Base-by-base conservation (phyloP, 495 filamentous ascomycete genomes). In the Aspergillus wentii region DNA sequence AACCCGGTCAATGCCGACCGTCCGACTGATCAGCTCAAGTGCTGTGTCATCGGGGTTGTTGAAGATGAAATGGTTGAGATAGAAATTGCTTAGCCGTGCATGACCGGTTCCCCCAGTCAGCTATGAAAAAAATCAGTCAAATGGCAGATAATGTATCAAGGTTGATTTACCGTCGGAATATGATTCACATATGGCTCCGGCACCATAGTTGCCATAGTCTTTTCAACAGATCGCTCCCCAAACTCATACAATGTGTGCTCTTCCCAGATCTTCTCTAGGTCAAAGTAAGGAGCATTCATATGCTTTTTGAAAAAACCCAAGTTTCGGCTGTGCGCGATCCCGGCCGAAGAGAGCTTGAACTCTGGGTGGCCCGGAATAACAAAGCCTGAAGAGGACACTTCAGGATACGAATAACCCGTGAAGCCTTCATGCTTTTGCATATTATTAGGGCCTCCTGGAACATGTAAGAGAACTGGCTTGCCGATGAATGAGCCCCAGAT, bases 81-180 rank as follows among this genome's bases (percentile, higher is more conserved):
- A 91, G 52, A 92, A 94, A 5, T 66, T 52, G 2, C 69, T 71
- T 15, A 92, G 61, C 6, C 70, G 68, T 21, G 69, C 63, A 16
- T 75, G 66, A 2, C 87, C 87, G 28, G 85, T 67, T 0, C 85
- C 87, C 9, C 86, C 86, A 2, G 85, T 88, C 52, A 85, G 34
- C 59, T 64, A 52, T 11, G 37, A 30, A 34, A 22, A 15, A 6
- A 30, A 30, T 1, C 38, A 16, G 6, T 35, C 33, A 16, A 14
- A 27, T 23, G n/a, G n/a, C n/a, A n/a, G n/a, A n/a, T n/a, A n/a
- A n/a, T n/a, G n/a, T n/a, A n/a, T n/a, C n/a, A n/a, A 14, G 9
- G 25, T 15, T 3, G 11, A 22, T 49, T 30, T 35, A 84, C 59
- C 0, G 72, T 75, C 1, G 76, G 76, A 5, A 74, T 57, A 44